phyloP scores from a whole-genome alignment of 768 basidiomycete genomes.

The Serendipita sp. region DNA sequence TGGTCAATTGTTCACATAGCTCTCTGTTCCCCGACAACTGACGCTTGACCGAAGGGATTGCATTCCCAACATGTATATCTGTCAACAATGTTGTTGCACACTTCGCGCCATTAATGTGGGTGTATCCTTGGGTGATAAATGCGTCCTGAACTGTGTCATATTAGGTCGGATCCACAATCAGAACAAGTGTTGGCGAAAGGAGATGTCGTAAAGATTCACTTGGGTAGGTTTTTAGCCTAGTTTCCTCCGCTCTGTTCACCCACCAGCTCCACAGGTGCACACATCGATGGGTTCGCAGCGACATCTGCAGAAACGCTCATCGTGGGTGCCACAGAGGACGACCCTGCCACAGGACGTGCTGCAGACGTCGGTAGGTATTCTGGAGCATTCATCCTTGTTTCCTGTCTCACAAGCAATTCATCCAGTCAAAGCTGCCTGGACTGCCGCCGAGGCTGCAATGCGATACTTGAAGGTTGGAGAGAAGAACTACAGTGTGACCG shows the following conservation, averaged over 20 bases:
- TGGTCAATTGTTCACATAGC: constrained; percentile 16
- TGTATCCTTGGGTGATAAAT: constrained; percentile 12
- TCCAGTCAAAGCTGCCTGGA: constrained; percentile 76
- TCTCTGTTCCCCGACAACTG: neutral
- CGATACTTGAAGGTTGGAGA: constrained; percentile 79
- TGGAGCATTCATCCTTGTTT: too few relatives aligned
- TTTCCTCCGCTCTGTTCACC: neutral
- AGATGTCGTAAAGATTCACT: constrained; percentile 90
- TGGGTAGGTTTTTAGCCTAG: constrained; percentile 24
- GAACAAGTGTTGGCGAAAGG: constrained; percentile 54
- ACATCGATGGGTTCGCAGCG: constrained; percentile 93
- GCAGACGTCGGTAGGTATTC: constrained; percentile 45
- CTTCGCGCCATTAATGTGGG: constrained; percentile 89
- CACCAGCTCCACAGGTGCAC: constrained; percentile 34
- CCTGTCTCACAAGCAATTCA: neutral
- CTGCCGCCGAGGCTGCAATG: constrained; percentile 84
- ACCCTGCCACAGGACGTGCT: constrained; percentile 66
- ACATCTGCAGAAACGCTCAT: constrained; percentile 88
- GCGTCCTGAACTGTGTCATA: constrained; percentile 3
- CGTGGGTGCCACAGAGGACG: constrained; percentile 55
- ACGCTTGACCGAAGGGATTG: constrained; percentile 42
- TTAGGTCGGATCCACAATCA: constrained; percentile 59
- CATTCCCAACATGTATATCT: constrained; percentile 87
- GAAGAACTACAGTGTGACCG: constrained; percentile 92
- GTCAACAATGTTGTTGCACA: constrained; percentile 93